Base-by-base conservation (phyloP, 1,284 basidiomycete species). In the Uromyces viciae-fabae region DNA sequence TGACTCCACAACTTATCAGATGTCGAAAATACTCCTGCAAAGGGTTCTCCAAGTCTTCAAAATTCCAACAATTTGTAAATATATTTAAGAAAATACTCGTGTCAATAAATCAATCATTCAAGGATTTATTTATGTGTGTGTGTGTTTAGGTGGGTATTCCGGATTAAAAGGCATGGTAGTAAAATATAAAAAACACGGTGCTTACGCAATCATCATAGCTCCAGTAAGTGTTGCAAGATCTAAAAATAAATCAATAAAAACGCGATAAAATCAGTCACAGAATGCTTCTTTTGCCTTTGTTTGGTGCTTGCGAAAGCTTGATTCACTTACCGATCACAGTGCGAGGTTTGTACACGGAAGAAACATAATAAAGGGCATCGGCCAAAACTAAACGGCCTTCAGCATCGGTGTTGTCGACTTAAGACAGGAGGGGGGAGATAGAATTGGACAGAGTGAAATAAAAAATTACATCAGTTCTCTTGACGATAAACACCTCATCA, bases 361-460 rank as follows among this genome's bases (percentile, higher is more conserved):
- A 90, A n/a, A 90, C 90, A 85, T 95, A 95, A 86, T 93, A 93
- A 71, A 95, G 89, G 2, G 93, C 92, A 85, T 95, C 94, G 89
- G 85, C 84, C n/a, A 84, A 76, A 31, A 95, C 88, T 31, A 95
- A 88, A 38, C 94, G 90, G 25, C 94, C 94, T 85, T 94, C 93
- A 3, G 93, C 93, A 85, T 94, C 93, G 0, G 78, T 80, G 69
- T 80, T 80, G 28, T 80, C 78, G 58, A 80, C 76, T 79, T n/a
- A 38, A 54, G 31, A 46, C 33, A 36, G 22, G 28, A 54, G n/a
- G 17, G 4, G 3, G 15, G 3, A 38, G n/a, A 22, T 22, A 9
- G 49, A 62, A 69, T 77, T 3, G 9, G 28, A n/a, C 49, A 52
- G 14, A 52, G n/a, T 14, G 49, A 52, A 14, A 52, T n/a, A 14